These are phyloP conservation scores for Cynara cardunculus DNA, from an alignment of 129 eudicot species.

Conservation along the genomic window DNA sequence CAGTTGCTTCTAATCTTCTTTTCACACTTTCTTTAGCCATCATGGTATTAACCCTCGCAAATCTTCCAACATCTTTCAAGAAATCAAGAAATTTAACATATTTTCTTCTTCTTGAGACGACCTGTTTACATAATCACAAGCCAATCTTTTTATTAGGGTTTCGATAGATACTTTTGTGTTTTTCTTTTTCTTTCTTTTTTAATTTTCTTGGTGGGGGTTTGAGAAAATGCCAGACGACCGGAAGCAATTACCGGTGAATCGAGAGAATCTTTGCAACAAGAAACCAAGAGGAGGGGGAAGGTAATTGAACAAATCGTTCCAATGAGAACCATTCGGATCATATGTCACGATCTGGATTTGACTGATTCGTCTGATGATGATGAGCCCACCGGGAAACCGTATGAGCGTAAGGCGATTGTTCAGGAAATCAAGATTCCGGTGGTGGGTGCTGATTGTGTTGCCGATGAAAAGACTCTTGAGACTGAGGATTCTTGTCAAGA, in stretches of 20 bases:
- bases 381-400: neutral
- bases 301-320: neutral
- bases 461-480: neutral
- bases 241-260: slow-evolving; percentile 27
- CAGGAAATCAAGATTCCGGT: slow-evolving; percentile 45
- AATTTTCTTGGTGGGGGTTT: slow-evolving; percentile 18
- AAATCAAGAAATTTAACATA: slow-evolving; percentile 74
- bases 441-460: neutral
- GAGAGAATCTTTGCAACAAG: slow-evolving; percentile 17
- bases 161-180: neutral
- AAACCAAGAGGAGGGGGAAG: slow-evolving; percentile 18
- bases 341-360: slow-evolving; percentile 62
- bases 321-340: slow-evolving; percentile 54
- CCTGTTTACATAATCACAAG: slow-evolving; percentile 24
- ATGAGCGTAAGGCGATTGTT: slow-evolving; percentile 36
- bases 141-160: neutral
- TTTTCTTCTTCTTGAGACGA: slow-evolving; percentile 57
- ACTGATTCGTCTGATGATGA: slow-evolving; percentile 72
- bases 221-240: slow-evolving; percentile 35
- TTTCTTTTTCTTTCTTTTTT: neutral
- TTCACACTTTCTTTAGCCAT: slow-evolving; percentile 86
- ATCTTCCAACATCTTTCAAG: slow-evolving; percentile 62
- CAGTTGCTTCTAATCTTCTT: slow-evolving; percentile 59
- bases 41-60: slow-evolving; percentile 79
- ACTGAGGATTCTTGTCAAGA: slow-evolving; percentile 40